Base-by-base conservation (phyloP, 306 rosid genomes). In the Prinsepia uniflora region DNA sequence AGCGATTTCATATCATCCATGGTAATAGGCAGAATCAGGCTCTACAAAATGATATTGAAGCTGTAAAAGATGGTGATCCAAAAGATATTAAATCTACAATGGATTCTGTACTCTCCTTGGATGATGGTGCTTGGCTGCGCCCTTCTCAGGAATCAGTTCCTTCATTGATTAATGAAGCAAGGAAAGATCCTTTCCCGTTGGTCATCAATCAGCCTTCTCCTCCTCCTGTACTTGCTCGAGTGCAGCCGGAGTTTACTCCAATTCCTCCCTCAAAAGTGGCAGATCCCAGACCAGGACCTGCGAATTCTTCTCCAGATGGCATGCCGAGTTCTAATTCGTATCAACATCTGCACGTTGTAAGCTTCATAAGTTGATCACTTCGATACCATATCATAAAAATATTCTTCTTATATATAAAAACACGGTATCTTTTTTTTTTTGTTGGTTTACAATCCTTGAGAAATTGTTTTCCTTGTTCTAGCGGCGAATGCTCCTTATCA, bases 231-330 rank as follows among this genome's bases (percentile, higher is more conserved):
- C 97, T 95, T 86, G 99, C 97, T 64, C 86, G 75, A 68, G 73
- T 95, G 61, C 85, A 86, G 71, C 90, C 81, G 39, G 87, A 82
- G n/a, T 44, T 10, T 69, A 39, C 85, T 39, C 80, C 84, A 20
- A 87, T 91, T 81, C 97, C 90, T 77, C 96, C 90, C 72, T 87
- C 99, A 72, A 87, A 84, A 84, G 97, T 95, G 82, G 99, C 97
- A 61, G 99, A 95, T 81, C 99, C 99, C 72, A 91, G 96, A 74
- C 99, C 99, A 68, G 99, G 97, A 68, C 87, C 85, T 17, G 86
- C 93, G 69, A 88, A 74, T 59, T 81, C 89, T 67, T 86, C 88
- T 64, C 80, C 56, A 65, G 89, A 87, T 77, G 93, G 85, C 71
- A 79, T 70, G 66, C 72, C 49, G 63, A 81, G 83, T 75, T 55